Conservation (phyloP, 768 basidiomycete species). For the Saitozyma sp. region DNA sequence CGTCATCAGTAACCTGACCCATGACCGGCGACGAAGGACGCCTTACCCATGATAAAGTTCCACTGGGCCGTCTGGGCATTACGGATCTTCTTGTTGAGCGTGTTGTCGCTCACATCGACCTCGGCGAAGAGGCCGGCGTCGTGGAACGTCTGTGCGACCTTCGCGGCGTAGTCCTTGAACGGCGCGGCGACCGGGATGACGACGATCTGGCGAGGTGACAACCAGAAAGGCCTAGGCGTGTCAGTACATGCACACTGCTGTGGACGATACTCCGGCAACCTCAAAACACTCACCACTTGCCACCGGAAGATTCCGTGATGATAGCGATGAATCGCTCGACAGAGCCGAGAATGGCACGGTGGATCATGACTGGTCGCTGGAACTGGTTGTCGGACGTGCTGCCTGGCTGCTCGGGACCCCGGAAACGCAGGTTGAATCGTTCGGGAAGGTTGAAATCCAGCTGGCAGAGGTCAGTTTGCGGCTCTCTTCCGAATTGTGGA, state of each 20-base stretch:
- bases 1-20: constrained; percentile 7
- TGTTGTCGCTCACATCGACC: constrained; percentile 87
- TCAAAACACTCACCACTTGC: constrained; percentile 74
- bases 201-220: constrained; percentile 91
- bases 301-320: constrained; percentile 93
- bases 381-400: constrained; percentile 46
- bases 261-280: background rate
- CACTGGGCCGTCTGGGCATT: constrained; percentile 97
- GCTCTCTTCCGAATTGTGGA: too few species aligned
- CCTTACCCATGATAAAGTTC: constrained; percentile 91
- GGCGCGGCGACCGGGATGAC: constrained; percentile 90
- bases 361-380: constrained; percentile 88
- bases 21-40: background rate
- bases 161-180: constrained; percentile 84
- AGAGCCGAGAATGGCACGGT: constrained; percentile 91
- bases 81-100: constrained; percentile 93
- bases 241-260: background rate
- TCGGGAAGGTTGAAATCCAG: constrained; percentile 98
- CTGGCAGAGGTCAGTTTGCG: constrained; percentile 51
- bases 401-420: constrained; percentile 61
- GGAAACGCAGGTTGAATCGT: constrained; percentile 91
- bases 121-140: constrained; percentile 79
- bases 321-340: constrained; percentile 96
- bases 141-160: constrained; percentile 69
- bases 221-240: constrained; percentile 85